Conservation (phyloP, 768 basidiomycete genomes). For the Cyclocybe aegerita region DNA sequence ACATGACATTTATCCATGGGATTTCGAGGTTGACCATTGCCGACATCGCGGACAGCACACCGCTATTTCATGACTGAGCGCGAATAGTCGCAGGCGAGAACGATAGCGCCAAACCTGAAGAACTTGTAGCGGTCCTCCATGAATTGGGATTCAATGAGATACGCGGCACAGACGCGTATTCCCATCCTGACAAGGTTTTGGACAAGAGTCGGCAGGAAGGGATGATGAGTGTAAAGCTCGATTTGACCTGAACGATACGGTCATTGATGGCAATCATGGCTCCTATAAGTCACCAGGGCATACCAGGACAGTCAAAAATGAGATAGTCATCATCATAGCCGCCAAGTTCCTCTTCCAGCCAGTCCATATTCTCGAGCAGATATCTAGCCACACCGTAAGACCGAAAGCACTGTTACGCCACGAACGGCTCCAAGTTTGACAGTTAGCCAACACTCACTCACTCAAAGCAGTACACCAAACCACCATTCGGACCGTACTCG, state of each 20-base stretch:
- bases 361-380: slow-evolving; percentile 95
- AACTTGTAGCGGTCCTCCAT: slow-evolving; percentile 99
- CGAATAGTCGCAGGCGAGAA: not conserved
- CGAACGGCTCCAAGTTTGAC: no score
- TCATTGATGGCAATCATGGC: not conserved
- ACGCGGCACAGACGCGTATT: slow-evolving; percentile 85
- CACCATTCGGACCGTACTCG: slow-evolving; percentile 95
- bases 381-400: slow-evolving; percentile 54
- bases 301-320: slow-evolving; percentile 89
- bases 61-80: slow-evolving; percentile 43
- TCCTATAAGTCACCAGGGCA: not conserved
- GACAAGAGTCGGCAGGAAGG: slow-evolving; percentile 91
- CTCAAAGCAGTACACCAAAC: slow-evolving; percentile 98
- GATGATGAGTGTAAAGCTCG: slow-evolving; percentile 97
- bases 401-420: no score
- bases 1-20: slow-evolving; percentile 97
- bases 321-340: slow-evolving; percentile 96
- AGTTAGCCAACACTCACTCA: slow-evolving; percentile 59
- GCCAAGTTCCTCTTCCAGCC: slow-evolving; percentile 95
- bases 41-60: slow-evolving; percentile 96
- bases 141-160: slow-evolving; percentile 96
- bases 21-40: slow-evolving; percentile 98
- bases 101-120: slow-evolving; percentile 60
- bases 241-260: slow-evolving; percentile 72
- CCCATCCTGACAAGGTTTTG: slow-evolving; percentile 71